A percentile compares a stretch with the other conserved stretches of the same genome.
phyloP scores from a whole-genome alignment of 2,329 filamentous ascomycete genomes.

The Diaporthe vexans region DNA sequence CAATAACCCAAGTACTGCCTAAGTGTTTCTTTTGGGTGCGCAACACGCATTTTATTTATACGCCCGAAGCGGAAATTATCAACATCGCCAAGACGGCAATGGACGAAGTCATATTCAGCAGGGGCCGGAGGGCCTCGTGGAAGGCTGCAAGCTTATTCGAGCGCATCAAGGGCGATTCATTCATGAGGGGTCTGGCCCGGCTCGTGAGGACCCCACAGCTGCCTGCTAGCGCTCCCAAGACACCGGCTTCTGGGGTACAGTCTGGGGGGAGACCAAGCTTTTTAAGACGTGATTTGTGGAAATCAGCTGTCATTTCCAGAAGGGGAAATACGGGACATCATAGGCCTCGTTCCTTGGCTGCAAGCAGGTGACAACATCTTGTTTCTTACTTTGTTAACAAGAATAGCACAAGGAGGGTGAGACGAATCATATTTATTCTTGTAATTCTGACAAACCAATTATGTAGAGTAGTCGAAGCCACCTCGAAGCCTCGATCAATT shows the following conservation, averaged over 20 bases:
- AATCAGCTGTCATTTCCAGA: conserved; percentile 9
- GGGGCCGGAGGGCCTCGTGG: background rate
- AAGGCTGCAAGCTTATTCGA: conserved; percentile 14
- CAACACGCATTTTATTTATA: conserved; percentile 14
- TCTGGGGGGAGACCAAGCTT: background rate
- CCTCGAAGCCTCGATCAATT: background rate
- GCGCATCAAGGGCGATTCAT: conserved; percentile 23
- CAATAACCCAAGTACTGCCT: background rate
- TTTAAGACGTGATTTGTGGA: conserved; percentile 36
- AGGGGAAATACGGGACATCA: conserved; percentile 22
- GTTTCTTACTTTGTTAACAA: background rate
- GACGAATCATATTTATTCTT: background rate
- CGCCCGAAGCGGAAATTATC: background rate
- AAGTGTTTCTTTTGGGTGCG: background rate
- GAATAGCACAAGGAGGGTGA: background rate
- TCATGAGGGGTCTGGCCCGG: background rate
- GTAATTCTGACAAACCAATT: background rate
- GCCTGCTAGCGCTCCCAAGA: background rate
- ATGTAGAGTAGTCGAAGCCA: background rate
- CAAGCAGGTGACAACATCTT: background rate
- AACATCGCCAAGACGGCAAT: conserved; percentile 13
- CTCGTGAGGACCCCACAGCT: background rate
- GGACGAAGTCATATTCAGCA: background rate
- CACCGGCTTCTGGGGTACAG: conserved; percentile 1
- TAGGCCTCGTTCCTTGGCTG: background rate